These are phyloP conservation scores for Cercis canadensis DNA, from an alignment of 306 rosid species.

Conservation along the genomic window DNA sequence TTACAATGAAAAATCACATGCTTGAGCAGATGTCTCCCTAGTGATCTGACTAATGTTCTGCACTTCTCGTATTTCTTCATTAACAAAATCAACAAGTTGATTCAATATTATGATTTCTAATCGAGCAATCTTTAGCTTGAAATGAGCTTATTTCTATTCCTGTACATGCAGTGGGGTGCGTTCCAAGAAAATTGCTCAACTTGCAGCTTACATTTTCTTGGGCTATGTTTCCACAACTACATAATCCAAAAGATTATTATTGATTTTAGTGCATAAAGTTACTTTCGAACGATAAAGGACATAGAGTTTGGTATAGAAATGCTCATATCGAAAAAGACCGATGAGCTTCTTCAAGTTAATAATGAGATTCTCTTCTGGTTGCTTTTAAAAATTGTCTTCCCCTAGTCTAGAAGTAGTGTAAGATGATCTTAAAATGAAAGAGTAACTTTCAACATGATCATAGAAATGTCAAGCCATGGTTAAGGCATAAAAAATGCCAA, in stretches of 20 bases:
- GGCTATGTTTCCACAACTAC: too few relatives aligned
- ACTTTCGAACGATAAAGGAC: too few relatives aligned
- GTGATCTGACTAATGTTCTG: slow-evolving; percentile 30
- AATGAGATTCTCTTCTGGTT: too few relatives aligned
- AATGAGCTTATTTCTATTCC: slow-evolving; percentile 43
- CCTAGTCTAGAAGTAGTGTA: too few relatives aligned
- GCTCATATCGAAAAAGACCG: neutral
- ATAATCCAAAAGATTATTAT: too few relatives aligned
- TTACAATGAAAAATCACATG: slow-evolving; percentile 25
- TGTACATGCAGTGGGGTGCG: slow-evolving; percentile 31
- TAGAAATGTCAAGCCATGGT: too few relatives aligned
- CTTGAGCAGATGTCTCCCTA: slow-evolving; percentile 40
- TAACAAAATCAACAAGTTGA: slow-evolving; percentile 22
- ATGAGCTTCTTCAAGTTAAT: neutral
- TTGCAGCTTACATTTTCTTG: slow-evolving; percentile 17
- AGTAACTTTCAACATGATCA: neutral
- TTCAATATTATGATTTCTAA: slow-evolving; percentile 11
- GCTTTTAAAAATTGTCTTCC: too few relatives aligned
- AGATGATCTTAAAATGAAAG: too few relatives aligned
- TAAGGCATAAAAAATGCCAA: too few relatives aligned
- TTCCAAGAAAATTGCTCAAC: slow-evolving; percentile 41
- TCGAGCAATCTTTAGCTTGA: slow-evolving; percentile 44
- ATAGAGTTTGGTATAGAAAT: neutral
- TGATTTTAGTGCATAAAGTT: too few relatives aligned
- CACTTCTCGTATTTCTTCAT: slow-evolving; percentile 22